A percentile compares a stretch with the other conserved stretches of the same genome.
phyloP scores from a whole-genome alignment of 495 filamentous ascomycete genomes.

The Penicillium paradoxum region DNA sequence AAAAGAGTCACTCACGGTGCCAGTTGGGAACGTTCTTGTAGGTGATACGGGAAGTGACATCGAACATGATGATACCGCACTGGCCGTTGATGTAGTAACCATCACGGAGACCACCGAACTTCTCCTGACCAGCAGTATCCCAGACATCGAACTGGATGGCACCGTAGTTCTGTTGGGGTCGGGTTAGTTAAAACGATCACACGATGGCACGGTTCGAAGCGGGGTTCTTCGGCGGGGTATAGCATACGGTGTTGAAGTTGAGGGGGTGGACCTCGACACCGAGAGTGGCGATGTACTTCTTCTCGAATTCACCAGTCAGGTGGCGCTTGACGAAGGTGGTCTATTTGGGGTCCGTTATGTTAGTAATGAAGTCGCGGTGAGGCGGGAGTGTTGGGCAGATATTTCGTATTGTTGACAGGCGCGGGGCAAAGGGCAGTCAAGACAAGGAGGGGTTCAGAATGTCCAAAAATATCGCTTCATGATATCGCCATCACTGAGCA shows the following conservation, averaged over 20 bases:
- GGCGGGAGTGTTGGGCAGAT: constrained; percentile 24
- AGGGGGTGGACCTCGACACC: constrained; percentile 99
- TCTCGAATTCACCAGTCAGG: constrained; percentile 99
- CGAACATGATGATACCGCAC: constrained; percentile 99
- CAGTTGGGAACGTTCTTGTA: constrained; percentile 99
- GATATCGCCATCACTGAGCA: background rate
- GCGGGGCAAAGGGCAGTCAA: constrained; percentile 20
- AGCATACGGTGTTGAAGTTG: constrained; percentile 88
- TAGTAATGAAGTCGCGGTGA: constrained; percentile 25
- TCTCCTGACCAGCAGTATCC: constrained; percentile 99
- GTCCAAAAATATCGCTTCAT: background rate
- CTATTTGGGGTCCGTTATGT: constrained; percentile 45
- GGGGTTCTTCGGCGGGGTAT: constrained; percentile 47
- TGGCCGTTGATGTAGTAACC: constrained; percentile 99
- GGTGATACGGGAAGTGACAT: constrained; percentile 98
- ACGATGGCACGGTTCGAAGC: constrained; percentile 19
- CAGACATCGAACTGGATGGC: constrained; percentile 98
- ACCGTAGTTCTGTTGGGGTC: constrained; percentile 71
- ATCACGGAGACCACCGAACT: constrained; percentile 99
- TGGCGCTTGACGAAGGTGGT: constrained; percentile 99
- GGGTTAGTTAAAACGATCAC: constrained; percentile 37
- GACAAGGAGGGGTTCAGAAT: constrained; percentile 2
- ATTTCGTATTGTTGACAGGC: constrained; percentile 30
- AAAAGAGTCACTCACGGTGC: constrained; percentile 76
- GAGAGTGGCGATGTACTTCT: constrained; percentile 99